These are phyloP conservation scores for Trichophyton verrucosum DNA, from an alignment of 2,329 filamentous ascomycete genomes.

Conservation along the genomic window DNA sequence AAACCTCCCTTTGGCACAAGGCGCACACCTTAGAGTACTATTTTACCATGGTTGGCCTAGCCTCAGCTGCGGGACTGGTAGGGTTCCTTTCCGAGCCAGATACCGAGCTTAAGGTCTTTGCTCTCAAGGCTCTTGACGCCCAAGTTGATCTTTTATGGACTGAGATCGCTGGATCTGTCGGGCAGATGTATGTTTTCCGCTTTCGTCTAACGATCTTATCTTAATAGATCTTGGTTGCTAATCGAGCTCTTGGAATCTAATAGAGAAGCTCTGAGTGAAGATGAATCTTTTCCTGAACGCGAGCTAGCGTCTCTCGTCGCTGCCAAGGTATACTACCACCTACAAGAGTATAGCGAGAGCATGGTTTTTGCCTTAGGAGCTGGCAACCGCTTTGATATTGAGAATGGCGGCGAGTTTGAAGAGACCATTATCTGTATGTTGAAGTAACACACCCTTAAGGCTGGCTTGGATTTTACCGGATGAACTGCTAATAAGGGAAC, in stretches of 20 bases:
- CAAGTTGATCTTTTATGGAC: slow-evolving; percentile 97
- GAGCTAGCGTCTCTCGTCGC: slow-evolving; percentile 88
- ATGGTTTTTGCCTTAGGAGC: slow-evolving; percentile 96
- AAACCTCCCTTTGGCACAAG: neutral
- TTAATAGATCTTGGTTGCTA: neutral
- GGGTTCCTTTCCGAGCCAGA: slow-evolving; percentile 94
- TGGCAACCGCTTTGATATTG: slow-evolving; percentile 87
- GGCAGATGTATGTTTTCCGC: slow-evolving; percentile 64
- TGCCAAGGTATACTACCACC: slow-evolving; percentile 96
- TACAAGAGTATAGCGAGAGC: slow-evolving; percentile 97
- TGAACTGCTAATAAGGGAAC: neutral
- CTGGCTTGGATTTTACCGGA: neutral
- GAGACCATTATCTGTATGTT: slow-evolving; percentile 81
- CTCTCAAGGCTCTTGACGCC: slow-evolving; percentile 86
- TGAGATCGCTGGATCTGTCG: slow-evolving; percentile 83
- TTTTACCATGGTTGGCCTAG: slow-evolving; percentile 70
- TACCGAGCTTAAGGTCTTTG: slow-evolving; percentile 85
- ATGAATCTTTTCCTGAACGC: slow-evolving; percentile 85
- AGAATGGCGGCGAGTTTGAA: slow-evolving; percentile 86
- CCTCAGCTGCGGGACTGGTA: slow-evolving; percentile 86
- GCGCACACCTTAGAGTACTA: neutral
- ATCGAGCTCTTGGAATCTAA: slow-evolving; percentile 4
- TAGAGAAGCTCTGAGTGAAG: slow-evolving; percentile 95
- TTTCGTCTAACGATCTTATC: slow-evolving; percentile 1
- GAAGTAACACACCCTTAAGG: neutral